phyloP scores from a whole-genome alignment of 352 stramenopile genomes.

The Elongisporangium prolatum region DNA sequence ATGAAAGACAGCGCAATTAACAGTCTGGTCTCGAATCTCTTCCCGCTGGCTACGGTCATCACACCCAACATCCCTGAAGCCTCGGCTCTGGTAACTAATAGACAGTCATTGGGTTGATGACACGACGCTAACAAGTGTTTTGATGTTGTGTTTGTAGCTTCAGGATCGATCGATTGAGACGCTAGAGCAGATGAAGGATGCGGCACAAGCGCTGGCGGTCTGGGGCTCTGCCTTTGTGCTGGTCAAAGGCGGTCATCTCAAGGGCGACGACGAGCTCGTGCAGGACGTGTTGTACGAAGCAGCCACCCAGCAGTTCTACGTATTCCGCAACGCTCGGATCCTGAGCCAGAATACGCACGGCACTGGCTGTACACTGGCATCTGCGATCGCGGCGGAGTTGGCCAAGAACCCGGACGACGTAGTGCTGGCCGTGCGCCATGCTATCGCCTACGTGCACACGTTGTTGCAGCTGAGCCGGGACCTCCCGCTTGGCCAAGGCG shows the following conservation, averaged over 20 bases:
- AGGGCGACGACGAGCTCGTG: conserved; percentile 5
- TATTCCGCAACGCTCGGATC: conserved; percentile 31
- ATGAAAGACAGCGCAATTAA: conserved; percentile 70
- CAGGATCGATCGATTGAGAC: conserved; percentile 30
- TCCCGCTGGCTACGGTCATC: conserved; percentile 85
- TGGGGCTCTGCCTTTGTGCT: conserved; percentile 74
- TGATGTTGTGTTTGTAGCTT: conserved; percentile 17
- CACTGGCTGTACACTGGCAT: conserved; percentile 93
- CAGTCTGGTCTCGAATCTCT: conserved; percentile 73
- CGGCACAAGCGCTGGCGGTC: conserved; percentile 64
- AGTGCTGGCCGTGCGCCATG: conserved; percentile 20
- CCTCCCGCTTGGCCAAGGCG: conserved; percentile 25
- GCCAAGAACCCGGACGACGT: conserved; percentile 52
- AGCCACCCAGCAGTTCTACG: conserved; percentile 12
- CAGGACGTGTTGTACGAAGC: conserved; percentile 37
- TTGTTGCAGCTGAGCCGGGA: conserved; percentile 30
- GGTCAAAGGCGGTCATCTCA: conserved; percentile 89
- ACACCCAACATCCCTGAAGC: conserved; percentile 95
- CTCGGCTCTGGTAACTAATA: conserved; percentile 58
- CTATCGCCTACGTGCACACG: conserved; percentile 40
- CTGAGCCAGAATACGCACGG: conserved; percentile 56
- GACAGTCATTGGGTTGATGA: not conserved
- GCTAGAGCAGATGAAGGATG: conserved; percentile 66
- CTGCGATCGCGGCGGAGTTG: conserved; percentile 85
- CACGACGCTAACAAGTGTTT: not conserved